Conservation (phyloP, 1,139 yeast genomes). For the Saccharomyces hybrid region DNA sequence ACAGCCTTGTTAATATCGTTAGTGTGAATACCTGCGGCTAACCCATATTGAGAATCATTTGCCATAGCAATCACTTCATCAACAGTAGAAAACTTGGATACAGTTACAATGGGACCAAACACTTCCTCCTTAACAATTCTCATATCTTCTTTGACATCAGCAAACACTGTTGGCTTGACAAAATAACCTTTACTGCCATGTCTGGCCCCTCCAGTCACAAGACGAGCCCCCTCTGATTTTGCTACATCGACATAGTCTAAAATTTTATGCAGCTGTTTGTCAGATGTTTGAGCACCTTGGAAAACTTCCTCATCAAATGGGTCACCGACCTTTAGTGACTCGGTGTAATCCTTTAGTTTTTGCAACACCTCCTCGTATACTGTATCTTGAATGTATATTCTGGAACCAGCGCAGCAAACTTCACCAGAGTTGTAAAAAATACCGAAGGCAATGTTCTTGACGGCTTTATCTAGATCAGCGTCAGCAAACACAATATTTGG, state of each 20-base stretch:
- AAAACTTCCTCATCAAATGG: conserved; percentile 59
- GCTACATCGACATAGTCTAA: conserved; percentile 51
- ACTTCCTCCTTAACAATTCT: conserved; percentile 69
- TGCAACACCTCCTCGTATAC: conserved; percentile 48
- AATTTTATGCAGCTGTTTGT: conserved; percentile 51
- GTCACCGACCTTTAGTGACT: conserved; percentile 55
- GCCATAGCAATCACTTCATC: conserved; percentile 58
- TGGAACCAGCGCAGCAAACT: conserved; percentile 65
- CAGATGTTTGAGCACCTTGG: conserved; percentile 63
- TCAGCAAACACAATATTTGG: conserved; percentile 56
- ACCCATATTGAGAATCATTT: conserved; percentile 58
- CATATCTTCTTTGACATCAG: conserved; percentile 61
- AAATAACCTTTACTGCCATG: conserved; percentile 55
- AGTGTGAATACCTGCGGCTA: conserved; percentile 70
- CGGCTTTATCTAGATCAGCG: conserved; percentile 46
- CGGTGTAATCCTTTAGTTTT: conserved; percentile 57
- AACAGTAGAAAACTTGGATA: conserved; percentile 53
- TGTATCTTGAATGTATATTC: conserved; percentile 56
- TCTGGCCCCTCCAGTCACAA: conserved; percentile 58
- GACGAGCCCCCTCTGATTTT: conserved; percentile 51
- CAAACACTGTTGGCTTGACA: conserved; percentile 70
- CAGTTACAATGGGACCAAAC: conserved; percentile 72
- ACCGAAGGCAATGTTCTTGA: conserved; percentile 41
- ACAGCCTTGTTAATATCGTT: conserved; percentile 48
- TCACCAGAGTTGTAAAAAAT: conserved; percentile 61